phyloP scores from a whole-genome alignment of 2,329 filamentous ascomycete genomes.

The Spiromastix sp. region DNA sequence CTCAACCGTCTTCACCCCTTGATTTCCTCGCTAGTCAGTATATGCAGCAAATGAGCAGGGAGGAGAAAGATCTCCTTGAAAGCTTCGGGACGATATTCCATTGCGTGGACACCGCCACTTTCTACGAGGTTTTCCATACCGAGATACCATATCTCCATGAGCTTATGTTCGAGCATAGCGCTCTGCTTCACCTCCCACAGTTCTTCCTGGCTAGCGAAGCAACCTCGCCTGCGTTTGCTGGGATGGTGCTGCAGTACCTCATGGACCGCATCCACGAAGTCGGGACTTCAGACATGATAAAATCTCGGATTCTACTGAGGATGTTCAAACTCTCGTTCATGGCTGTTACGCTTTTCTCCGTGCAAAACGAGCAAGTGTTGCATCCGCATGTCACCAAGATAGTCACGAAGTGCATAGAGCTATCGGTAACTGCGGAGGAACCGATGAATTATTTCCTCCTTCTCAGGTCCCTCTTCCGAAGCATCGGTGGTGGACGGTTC shows the following conservation, averaged over 20 bases:
- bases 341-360: slow-evolving; percentile 92
- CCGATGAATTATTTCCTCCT: slow-evolving; percentile 98
- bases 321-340: slow-evolving; percentile 99
- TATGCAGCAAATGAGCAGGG: slow-evolving; percentile 85
- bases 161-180: slow-evolving; percentile 95
- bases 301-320: slow-evolving; percentile 81
- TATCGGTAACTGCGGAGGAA: slow-evolving; percentile 90
- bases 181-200: slow-evolving; percentile 87
- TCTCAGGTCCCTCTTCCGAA: slow-evolving; percentile 82
- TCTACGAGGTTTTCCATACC: slow-evolving; percentile 95
- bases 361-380: slow-evolving; percentile 90
- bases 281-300: slow-evolving; percentile 80
- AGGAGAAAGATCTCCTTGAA: slow-evolving; percentile 94
- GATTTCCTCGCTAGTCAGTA: slow-evolving; percentile 93
- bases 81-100: slow-evolving; percentile 98
- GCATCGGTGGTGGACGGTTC: slow-evolving; percentile 93
- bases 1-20: slow-evolving; percentile 67
- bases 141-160: slow-evolving; percentile 96
- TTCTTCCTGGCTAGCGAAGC: slow-evolving; percentile 98
- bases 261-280: slow-evolving; percentile 97
- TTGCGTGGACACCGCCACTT: slow-evolving; percentile 94
- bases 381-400: slow-evolving; percentile 95
- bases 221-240: slow-evolving; percentile 92
- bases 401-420: slow-evolving; percentile 90
- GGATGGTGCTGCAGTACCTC: slow-evolving; percentile 93